Base-by-base conservation (phyloP, 2,329 filamentous ascomycete species). In the Beauveria varroae region DNA sequence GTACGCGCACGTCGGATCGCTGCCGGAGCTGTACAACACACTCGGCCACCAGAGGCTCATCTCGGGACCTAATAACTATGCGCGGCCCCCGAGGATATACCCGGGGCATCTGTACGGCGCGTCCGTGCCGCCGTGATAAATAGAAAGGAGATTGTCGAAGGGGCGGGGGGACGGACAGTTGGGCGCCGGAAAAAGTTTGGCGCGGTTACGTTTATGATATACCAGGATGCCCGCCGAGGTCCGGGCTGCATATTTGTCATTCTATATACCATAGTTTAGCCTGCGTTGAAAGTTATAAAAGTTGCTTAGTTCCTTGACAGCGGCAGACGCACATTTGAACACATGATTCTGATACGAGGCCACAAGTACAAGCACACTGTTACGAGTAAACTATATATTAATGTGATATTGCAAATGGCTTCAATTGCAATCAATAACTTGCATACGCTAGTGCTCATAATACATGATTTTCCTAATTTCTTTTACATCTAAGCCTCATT, bases 401-500 rank as follows among this genome's bases (percentile, higher is more conserved):
- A 24, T 24, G 49, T 59, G 7, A 8, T 24, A 30, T 43, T 37
- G 10, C 34, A 37, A 37, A 37, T 37, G 34, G 12, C 34, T 37
- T 37, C 34, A 60, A 34, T 43, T 46, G 40, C 58, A 49, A 56
- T 47, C 22, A 44, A 60, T 52, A 60, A 47, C 22, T 43, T 53
- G 24, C 43, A 59, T 59, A 40, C 55, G 55, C 55, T 59, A 61
- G 44, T 53, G 41, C 51, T 61, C 58, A 60, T 60, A 44, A 52
- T 60, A 52, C 44, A 49, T 64, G 30, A 22, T 3, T n/a, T 18
- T 55, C 26, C 44, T 57, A 43, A 50, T 55, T 50, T 18, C 41
- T 52, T 57, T 24, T 51, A 37, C 51, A 62, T 57, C 71, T 72
- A 86, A 22, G 80, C 74, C 74, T 87, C 86, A 73, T 91, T 91